Percentiles rank a stretch among this genome's conserved stretches.
Conservation (phyloP, 208 protist genomes). For the Wallacemonas rigidus region DNA sequence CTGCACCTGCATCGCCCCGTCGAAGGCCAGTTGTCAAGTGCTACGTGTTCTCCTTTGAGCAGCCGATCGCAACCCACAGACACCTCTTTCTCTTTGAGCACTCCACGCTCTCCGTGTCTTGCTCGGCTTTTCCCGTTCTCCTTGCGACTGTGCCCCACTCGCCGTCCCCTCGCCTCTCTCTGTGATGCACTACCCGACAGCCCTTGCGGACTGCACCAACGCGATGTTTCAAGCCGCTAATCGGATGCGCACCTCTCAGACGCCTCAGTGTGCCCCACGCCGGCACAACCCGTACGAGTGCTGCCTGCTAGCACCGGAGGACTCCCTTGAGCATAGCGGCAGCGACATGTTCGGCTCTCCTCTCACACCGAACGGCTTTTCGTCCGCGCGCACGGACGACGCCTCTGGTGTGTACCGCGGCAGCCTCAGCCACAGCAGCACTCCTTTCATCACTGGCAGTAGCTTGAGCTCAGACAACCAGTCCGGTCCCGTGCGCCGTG, state of each 20-base stretch:
- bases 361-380: slow-evolving; percentile 9
- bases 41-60: too few relatives aligned
- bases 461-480: slow-evolving; percentile 18
- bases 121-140: neutral
- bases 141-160: neutral
- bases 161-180: neutral
- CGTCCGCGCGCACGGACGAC: slow-evolving; percentile 17
- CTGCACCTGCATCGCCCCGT: too few relatives aligned
- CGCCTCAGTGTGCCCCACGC: neutral
- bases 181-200: slow-evolving; percentile 17
- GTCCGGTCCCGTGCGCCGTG: slow-evolving; percentile 14
- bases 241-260: slow-evolving; percentile 8
- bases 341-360: slow-evolving; percentile 19
- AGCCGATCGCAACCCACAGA: too few relatives aligned
- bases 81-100: too few relatives aligned
- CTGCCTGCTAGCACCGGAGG: slow-evolving; percentile 47
- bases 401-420: slow-evolving; percentile 19
- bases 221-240: slow-evolving; percentile 67
- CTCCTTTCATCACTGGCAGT: slow-evolving; percentile 20
- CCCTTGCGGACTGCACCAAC: slow-evolving; percentile 67
- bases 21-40: too few relatives aligned
- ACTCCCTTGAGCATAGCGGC: slow-evolving; percentile 31
- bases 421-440: slow-evolving; percentile 28
- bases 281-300: slow-evolving; percentile 69
- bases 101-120: too few relatives aligned